These are phyloP conservation scores for Platanthera guangdongensis DNA, from an alignment of 106 monocot species.

Conservation along the genomic window DNA sequence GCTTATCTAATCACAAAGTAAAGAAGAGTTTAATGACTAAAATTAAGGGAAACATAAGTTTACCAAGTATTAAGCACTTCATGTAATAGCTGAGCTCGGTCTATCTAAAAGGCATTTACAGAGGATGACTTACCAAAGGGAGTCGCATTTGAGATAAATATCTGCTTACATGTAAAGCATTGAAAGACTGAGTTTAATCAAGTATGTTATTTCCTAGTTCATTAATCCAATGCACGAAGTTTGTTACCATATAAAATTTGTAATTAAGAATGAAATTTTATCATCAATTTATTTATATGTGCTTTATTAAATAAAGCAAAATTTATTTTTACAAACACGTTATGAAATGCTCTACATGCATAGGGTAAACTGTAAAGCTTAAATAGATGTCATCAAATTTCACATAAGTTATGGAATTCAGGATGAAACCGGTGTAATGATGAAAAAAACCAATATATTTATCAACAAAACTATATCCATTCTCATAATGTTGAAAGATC, in stretches of 20 bases:
- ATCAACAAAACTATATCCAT: background rate
- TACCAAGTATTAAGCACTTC: background rate
- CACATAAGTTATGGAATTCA: background rate
- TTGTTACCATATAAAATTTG: background rate
- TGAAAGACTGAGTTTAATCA: background rate
- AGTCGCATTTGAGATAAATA: background rate
- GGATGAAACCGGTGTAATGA: background rate
- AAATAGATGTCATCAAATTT: constrained; percentile 2
- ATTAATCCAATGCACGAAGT: background rate
- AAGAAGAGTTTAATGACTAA: constrained; percentile 1
- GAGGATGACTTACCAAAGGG: background rate
- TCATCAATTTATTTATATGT: too few relatives aligned
- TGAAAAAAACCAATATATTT: background rate
- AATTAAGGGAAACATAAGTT: background rate
- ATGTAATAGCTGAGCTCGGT: background rate
- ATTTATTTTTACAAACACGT: too few relatives aligned
- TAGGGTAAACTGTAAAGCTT: background rate
- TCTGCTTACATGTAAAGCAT: background rate
- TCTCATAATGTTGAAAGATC: background rate
- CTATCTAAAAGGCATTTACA: background rate
- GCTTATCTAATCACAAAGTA: background rate
- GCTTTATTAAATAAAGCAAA: too few relatives aligned
- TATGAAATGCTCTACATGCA: background rate
- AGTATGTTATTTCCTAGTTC: background rate
- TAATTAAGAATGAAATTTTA: too few relatives aligned